phyloP scores from a whole-genome alignment of 2,329 filamentous ascomycete species.

The Pyrenochaeta sp. region DNA sequence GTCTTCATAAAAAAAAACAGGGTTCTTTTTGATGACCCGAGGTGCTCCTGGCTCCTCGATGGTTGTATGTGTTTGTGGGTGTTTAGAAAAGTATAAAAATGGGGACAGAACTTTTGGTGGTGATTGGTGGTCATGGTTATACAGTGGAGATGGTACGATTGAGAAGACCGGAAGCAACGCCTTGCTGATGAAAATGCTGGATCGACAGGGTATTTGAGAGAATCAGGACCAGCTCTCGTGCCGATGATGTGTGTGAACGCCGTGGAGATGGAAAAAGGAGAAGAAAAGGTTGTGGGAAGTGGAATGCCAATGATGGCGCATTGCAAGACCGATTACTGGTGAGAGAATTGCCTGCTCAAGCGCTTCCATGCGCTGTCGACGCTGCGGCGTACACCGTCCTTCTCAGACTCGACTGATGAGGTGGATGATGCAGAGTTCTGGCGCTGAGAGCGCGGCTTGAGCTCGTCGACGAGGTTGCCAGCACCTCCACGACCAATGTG shows the following conservation, averaged over 20 bases:
- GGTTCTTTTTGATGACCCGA: conserved; percentile 11
- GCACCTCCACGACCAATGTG: conserved; percentile 70
- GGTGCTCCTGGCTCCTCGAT: conserved; percentile 47
- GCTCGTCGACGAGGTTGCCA: conserved; percentile 61
- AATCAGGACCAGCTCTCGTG: conserved; percentile 52
- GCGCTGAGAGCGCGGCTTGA: conserved; percentile 38
- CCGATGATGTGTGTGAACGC: conserved; percentile 5
- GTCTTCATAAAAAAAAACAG: conserved; percentile 14
- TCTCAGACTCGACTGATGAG: conserved; percentile 36
- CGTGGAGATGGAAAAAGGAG: conserved; percentile 10
- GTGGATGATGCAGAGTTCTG: conserved; percentile 41
- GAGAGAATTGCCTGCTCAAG: conserved; percentile 45
- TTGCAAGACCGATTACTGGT: conserved; percentile 23
- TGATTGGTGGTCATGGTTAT: conserved; percentile 15
- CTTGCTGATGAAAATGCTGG: conserved; percentile 19
- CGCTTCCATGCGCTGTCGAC: conserved; percentile 49
- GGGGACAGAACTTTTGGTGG: conserved; percentile 21
- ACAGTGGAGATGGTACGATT: not conserved
- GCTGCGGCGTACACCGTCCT: conserved; percentile 40
- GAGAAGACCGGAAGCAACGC: conserved; percentile 11
- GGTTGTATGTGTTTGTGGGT: conserved; percentile 33
- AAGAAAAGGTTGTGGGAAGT: conserved; percentile 7
- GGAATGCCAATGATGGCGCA: no score
- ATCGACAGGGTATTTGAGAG: conserved; percentile 32
- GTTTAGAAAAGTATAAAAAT: not conserved